Evolutionary conservation across 148 eudicot species (phyloP), one percentile per base, ranked within the genome.

Genomic region (Nyssa sinensis): DNA sequence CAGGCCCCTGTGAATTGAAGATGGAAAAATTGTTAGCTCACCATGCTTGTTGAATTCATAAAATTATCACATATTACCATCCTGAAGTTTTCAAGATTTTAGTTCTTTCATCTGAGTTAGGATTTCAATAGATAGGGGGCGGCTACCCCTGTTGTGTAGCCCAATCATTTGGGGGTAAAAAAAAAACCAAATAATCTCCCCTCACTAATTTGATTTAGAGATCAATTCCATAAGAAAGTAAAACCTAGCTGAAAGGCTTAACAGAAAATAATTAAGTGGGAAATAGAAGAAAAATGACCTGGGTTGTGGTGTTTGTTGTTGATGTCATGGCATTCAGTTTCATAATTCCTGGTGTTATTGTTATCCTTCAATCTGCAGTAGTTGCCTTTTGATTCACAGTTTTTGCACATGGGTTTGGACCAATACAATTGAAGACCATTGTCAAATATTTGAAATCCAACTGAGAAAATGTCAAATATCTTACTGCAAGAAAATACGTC

Each of bases 301-400:
- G 25, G n/a, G 21, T 39, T 31, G 7, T 69, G 70, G 32, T 70
- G 41, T 70, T 5, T 29, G 17, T 1, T 1, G 16, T 30, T 34
- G 21, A 34, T 2, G 53, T 19, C 16, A 39, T 10, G n/a, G 28
- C 81, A 72, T 60, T 71, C 72, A n/a, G 76, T 78, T 77, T 64
- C 64, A 30, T 35, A 27, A 49, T 16, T 47, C 3, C 8, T 33
- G 14, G 16, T 7, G 53, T 47, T 47, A 0, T 32, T 35, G 47
- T 72, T 59, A 11, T 9, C 66, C 68, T 34, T 78, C 29, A 60
- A 32, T 44, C 73, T 59, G 11, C 81, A 74, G 27, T 69, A 14
- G 31, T 47, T 51, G 39, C 78, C 78, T 8, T 16, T 29, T 24
- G 37, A 53, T 68, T 79, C 81, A 37, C 81, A 79, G 1, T 28